phyloP scores from a whole-genome alignment of 2,329 filamentous ascomycete genomes.

The Sclerotinia nivalis region DNA sequence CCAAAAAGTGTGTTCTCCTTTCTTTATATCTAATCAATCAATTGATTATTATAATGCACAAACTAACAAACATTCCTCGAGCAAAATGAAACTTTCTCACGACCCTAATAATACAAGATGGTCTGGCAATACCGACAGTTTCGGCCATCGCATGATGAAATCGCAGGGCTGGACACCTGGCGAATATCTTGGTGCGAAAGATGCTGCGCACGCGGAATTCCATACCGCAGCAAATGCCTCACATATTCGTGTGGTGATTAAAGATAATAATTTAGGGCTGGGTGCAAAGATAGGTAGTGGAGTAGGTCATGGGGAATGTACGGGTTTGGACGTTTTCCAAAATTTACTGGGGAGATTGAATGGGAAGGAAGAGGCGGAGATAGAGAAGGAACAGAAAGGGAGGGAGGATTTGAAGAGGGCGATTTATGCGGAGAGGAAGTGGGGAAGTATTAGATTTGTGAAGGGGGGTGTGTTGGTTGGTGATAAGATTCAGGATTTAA shows the following conservation, averaged over 20 bases:
- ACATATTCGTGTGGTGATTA: constrained; percentile 80
- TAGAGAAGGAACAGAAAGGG: constrained; percentile 68
- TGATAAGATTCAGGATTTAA: constrained; percentile 54
- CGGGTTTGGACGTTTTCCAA: constrained; percentile 84
- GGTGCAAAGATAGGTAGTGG: constrained; percentile 77
- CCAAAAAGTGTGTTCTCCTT: constrained; percentile 58
- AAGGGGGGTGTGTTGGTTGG: constrained; percentile 72
- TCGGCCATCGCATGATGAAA: constrained; percentile 86
- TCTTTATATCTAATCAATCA: constrained; percentile 31
- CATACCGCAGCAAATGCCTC: constrained; percentile 80
- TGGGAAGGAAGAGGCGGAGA: constrained; percentile 73
- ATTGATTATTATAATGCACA: neutral
- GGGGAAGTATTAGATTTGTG: constrained; percentile 82
- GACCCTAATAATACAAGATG: constrained; percentile 97
- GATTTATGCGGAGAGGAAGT: constrained; percentile 72
- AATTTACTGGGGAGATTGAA: constrained; percentile 86
- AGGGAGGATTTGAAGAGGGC: constrained; percentile 71
- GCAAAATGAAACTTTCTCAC: constrained; percentile 67
- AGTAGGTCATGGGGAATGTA: constrained; percentile 66
- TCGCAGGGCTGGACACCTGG: constrained; percentile 91
- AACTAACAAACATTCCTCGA: constrained; percentile 48
- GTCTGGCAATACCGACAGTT: constrained; percentile 77
- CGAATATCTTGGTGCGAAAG: constrained; percentile 73
- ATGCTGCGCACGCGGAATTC: constrained; percentile 72
- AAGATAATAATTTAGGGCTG: constrained; percentile 88